phyloP scores from a whole-genome alignment of 371 early-diverging fungal genomes.

The Apophysomyces elegans region DNA sequence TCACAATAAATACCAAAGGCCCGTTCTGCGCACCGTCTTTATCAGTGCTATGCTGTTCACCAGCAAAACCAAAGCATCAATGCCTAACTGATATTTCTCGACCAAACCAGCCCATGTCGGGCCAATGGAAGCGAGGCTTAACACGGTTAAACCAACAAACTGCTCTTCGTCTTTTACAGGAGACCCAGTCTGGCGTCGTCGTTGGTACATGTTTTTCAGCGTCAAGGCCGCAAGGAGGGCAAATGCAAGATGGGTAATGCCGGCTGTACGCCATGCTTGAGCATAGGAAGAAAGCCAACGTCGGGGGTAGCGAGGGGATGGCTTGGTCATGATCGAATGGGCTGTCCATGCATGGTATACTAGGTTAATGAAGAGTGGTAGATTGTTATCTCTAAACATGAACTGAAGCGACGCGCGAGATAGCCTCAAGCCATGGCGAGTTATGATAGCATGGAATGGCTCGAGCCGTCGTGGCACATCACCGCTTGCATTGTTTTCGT shows the following conservation, averaged over 20 bases:
- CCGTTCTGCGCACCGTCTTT: slow-evolving; percentile 42
- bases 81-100: not conserved
- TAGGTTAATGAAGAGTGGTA: slow-evolving; percentile 43
- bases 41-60: slow-evolving; percentile 34
- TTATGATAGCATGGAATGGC: slow-evolving; percentile 19
- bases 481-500: not conserved
- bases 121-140: slow-evolving; percentile 36
- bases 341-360: slow-evolving; percentile 30
- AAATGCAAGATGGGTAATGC: slow-evolving; percentile 48
- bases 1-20: slow-evolving; percentile 25
- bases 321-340: slow-evolving; percentile 3
- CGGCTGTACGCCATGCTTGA: slow-evolving; percentile 12
- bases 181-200: not conserved
- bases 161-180: slow-evolving; percentile 26
- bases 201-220: slow-evolving; percentile 18
- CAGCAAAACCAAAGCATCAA: slow-evolving; percentile 28
- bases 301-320: slow-evolving; percentile 27
- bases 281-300: slow-evolving; percentile 30
- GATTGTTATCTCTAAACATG: slow-evolving; percentile 48
- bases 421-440: slow-evolving; percentile 31
- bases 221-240: slow-evolving; percentile 33
- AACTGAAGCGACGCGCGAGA: slow-evolving; percentile 21
- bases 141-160: slow-evolving; percentile 36
- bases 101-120: slow-evolving; percentile 21
- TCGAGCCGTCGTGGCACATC: not conserved